Evolutionary conservation across 148 eudicot species (phyloP), one percentile per base, ranked within the genome.

Genomic region (Cornus florida): DNA sequence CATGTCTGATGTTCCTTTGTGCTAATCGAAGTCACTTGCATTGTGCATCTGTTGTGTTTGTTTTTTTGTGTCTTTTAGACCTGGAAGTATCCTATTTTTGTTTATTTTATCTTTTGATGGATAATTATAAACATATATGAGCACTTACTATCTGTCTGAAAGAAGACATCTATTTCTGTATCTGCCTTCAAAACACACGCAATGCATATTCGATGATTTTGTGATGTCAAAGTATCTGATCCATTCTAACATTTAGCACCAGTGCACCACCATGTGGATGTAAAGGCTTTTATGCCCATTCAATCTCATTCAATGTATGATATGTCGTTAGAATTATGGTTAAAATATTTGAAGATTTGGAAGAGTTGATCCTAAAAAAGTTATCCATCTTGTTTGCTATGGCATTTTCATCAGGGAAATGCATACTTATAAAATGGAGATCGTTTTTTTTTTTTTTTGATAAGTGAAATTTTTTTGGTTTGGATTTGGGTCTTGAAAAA

Each of bases 361-460:
- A 77, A 48, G 22, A 32, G 46, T 46, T 77, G 28, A 50, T 69
- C 43, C 3, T 77, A 68, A 31, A 43, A 48, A 46, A 73, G 31
- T 48, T 19, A 64, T 22, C 72, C 31, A 46, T 69, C 10, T 68
- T 57, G 62, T 48, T 12, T 17, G 70, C 68, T 17, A 33, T 50
- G 11, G 28, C 20, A 65, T 75, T 38, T 38, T 28, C 22, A 50
- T 22, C 23, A 7, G 12, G 70, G 35, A n/a, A 64, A 7, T 75
- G 33, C 10, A 9, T 43, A 53, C 8, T 62, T 62, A 5, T 19
- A 62, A 20, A 62, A 53, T 13, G 66, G 23, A 62, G 66, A 20
- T 20, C 24, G 17, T n/a, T n/a, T n/a, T n/a, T n/a, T n/a, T n/a
- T n/a, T n/a, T n/a, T n/a, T n/a, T n/a, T n/a, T n/a, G n/a, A n/a